These are phyloP conservation scores for Coelastrella sp. DNA, from an alignment of 139 green algal genomes.

Conservation along the genomic window DNA sequence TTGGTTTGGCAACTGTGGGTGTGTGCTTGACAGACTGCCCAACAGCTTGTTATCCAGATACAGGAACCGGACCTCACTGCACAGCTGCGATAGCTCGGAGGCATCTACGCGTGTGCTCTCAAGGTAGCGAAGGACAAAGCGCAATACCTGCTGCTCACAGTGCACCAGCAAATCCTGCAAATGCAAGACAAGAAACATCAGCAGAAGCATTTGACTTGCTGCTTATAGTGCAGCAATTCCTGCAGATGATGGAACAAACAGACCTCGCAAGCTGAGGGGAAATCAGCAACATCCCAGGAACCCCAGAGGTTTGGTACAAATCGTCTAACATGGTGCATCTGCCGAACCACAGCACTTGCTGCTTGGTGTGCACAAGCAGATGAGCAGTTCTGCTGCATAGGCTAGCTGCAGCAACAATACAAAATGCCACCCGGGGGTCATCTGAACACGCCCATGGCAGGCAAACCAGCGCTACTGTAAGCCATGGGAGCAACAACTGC, in stretches of 20 bases:
- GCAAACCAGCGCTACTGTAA: background rate
- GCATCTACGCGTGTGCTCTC: conserved; percentile 31
- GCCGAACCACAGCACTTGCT: too few relatives aligned
- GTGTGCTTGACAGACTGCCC: background rate
- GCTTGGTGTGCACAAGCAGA: too few relatives aligned
- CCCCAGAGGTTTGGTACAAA: too few relatives aligned
- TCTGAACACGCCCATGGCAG: background rate
- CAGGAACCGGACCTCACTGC: conserved; percentile 50
- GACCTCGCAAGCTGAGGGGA: too few relatives aligned
- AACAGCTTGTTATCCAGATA: conserved; percentile 53
- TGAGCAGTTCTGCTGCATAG: too few relatives aligned
- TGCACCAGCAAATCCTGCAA: conserved; percentile 49
- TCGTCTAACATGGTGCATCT: too few relatives aligned
- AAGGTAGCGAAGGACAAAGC: conserved; percentile 50
- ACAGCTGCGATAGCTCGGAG: conserved; percentile 24
- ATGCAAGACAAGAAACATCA: background rate
- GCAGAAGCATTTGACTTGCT: background rate
- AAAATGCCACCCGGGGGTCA: too few relatives aligned
- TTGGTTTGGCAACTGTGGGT: background rate
- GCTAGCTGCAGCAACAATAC: too few relatives aligned
- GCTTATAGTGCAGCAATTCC: too few relatives aligned
- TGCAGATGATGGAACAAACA: too few relatives aligned
- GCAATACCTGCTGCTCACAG: conserved; percentile 57
- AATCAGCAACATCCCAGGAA: too few relatives aligned
- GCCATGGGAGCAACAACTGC: too few relatives aligned